Percentiles rank a stretch among this genome's conserved stretches.
These are phyloP conservation scores for Skeletonema costatum DNA, from an alignment of 108 stramenopile species.

Conservation along the genomic window DNA sequence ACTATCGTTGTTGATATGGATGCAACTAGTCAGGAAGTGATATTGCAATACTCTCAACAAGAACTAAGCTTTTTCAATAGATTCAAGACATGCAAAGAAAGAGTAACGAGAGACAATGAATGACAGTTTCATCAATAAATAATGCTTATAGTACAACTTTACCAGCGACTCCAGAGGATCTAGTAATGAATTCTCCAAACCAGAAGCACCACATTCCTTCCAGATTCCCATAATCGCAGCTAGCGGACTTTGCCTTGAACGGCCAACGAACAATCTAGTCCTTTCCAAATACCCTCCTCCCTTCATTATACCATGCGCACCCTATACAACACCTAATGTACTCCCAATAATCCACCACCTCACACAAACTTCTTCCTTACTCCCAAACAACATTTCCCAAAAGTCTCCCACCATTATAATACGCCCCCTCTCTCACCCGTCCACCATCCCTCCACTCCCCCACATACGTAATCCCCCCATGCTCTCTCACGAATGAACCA, in stretches of 20 bases:
- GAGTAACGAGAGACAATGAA: no score
- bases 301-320: not conserved
- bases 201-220: not conserved
- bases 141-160: not conserved
- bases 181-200: no score
- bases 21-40: no score
- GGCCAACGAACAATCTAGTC: not conserved
- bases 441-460: constrained; percentile 30
- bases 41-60: no score
- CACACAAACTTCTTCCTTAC: not conserved
- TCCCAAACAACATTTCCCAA: constrained; percentile 14
- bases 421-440: constrained; percentile 24
- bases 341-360: not conserved
- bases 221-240: not conserved
- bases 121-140: no score
- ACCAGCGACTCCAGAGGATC: not conserved
- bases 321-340: not conserved
- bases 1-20: no score
- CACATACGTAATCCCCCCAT: constrained; percentile 18
- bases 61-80: no score
- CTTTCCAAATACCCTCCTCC: not conserved
- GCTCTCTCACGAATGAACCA: constrained; percentile 29
- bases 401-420: constrained; percentile 24
- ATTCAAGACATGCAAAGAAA: no score
- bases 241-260: not conserved